Evolutionary conservation across 2,329 filamentous ascomycete genomes (phyloP).

Genomic region (Sphaerostilbella broomeana): DNA sequence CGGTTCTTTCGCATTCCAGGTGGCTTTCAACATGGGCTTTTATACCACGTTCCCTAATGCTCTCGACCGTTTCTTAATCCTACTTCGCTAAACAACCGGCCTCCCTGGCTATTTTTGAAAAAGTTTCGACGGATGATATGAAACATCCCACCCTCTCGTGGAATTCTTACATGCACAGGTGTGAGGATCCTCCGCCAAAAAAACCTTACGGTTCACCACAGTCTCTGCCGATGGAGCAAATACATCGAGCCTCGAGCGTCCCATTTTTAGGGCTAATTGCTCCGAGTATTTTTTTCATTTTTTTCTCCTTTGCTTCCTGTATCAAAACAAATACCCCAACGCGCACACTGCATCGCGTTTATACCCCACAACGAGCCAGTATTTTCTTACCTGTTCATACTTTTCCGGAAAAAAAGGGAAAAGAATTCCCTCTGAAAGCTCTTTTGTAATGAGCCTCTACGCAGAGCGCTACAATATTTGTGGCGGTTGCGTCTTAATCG

Average conservation of each 20-base stretch:
- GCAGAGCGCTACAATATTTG: slow-evolving; percentile 10
- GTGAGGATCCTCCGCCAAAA: no score
- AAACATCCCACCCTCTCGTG: no score
- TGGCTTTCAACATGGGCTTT: no score
- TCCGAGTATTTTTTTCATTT: slow-evolving; percentile 11
- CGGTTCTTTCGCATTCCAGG: no score
- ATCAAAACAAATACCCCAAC: slow-evolving; percentile 9
- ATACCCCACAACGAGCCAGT: slow-evolving; percentile 22
- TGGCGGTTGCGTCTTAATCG: slow-evolving; percentile 15
- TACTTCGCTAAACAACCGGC: no score
- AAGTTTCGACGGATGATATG: no score
- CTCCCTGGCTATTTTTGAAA: no score
- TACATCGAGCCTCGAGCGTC: slow-evolving; percentile 21
- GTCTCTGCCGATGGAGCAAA: slow-evolving; percentile 6
- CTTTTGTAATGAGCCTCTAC: slow-evolving; percentile 15
- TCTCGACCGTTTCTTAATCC: no score
- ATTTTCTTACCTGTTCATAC: slow-evolving; percentile 17
- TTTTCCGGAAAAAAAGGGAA: slow-evolving; percentile 10
- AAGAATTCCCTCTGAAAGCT: slow-evolving; percentile 9
- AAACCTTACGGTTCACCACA: no score
- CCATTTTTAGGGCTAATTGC: slow-evolving; percentile 13
- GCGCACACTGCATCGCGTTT: slow-evolving; percentile 13
- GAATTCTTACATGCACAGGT: no score
- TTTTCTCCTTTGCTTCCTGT: slow-evolving; percentile 10
- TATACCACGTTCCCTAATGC: no score